phyloP scores from a whole-genome alignment of 352 stramenopile species.

The Phytophthora pseudosyringae region DNA sequence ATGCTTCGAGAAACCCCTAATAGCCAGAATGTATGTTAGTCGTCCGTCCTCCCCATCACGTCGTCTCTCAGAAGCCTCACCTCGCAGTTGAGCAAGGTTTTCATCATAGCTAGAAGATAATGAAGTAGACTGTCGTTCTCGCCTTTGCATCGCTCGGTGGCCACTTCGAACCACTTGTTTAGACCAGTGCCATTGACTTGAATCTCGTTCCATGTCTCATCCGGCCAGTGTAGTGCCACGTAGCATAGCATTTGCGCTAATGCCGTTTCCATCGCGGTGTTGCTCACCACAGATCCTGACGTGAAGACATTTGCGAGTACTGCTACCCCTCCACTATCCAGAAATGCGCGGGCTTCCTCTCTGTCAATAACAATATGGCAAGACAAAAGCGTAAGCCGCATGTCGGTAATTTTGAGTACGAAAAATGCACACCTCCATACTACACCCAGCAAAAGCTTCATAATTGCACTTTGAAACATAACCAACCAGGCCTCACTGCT shows the following conservation, averaged over 20 bases:
- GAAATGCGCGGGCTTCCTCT: conserved; percentile 19
- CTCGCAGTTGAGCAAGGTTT: conserved; percentile 21
- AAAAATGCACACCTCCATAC: conserved; percentile 25
- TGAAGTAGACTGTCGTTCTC: conserved; percentile 22
- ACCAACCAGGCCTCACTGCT: conserved; percentile 1
- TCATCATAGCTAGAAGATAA: conserved; percentile 24
- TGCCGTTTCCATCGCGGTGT: conserved; percentile 14
- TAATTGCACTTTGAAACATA: conserved; percentile 17
- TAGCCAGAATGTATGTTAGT: not conserved
- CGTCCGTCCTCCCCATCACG: not conserved
- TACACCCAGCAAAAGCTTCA: conserved; percentile 35
- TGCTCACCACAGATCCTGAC: not conserved
- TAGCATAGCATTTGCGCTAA: conserved; percentile 27
- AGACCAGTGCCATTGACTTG: conserved; percentile 13
- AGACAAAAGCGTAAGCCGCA: not conserved
- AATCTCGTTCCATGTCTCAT: conserved; percentile 29
- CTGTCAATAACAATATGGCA: conserved; percentile 3
- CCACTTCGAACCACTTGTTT: conserved; percentile 21
- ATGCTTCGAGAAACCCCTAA: conserved; percentile 17
- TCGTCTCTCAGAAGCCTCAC: conserved; percentile 4
- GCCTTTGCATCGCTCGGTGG: conserved; percentile 12
- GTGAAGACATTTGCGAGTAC: conserved; percentile 19
- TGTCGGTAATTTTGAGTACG: not conserved
- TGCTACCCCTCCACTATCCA: conserved; percentile 15
- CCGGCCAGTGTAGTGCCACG: conserved; percentile 23